Base-by-base conservation (phyloP, 2,329 filamentous ascomycete species). In the Coleophoma cylindrospora region DNA sequence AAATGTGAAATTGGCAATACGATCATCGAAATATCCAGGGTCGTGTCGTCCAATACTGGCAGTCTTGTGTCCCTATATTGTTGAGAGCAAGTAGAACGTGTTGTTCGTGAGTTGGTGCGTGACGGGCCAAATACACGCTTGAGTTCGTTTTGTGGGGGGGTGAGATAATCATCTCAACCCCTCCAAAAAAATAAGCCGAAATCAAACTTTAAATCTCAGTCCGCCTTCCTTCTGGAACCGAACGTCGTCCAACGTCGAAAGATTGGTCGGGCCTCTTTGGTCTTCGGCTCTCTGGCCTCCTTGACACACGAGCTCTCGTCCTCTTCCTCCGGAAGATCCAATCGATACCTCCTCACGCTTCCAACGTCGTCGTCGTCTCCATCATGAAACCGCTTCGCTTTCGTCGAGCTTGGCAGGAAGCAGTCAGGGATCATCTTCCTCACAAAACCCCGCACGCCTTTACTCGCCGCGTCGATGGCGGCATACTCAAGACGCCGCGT, bases 401-500 rank as follows among this genome's bases (percentile, higher is more conserved):
- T 68, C 45, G 66, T 68, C 34, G 70, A 69, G 45, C 70, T 70
- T 12, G 80, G 76, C 2, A 80, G 67, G 50, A 85, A 77, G 64
- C 81, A 85, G 53, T 82, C 79, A 0, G 82, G 82, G 3, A 85
- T 70, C 8, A 84, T 57, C 78, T 75, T 72, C 62, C 77, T 70
- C 34, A 83, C 60, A 76, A 82, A 85, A 12, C 81, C 82, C 55
- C 75, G 75, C 32, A 86, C 70, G 4, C 82, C 82, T 2, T 73
- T 72, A 34, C 74, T 77, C 2, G 81, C 80, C 0, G 81, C 80
- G 45, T 86, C 82, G 38, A 86, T 86, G 49, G 82, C 82, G 0
- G 81, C 82, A 57, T 86, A 86, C 67, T 86, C 82, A 3, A 84
- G 71, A 11, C 80, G 72, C 3, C 82, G 74, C 0, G 81, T 84